Conservation (phyloP, 148 eudicot genomes). For the Vaccinium vitisidaea region DNA sequence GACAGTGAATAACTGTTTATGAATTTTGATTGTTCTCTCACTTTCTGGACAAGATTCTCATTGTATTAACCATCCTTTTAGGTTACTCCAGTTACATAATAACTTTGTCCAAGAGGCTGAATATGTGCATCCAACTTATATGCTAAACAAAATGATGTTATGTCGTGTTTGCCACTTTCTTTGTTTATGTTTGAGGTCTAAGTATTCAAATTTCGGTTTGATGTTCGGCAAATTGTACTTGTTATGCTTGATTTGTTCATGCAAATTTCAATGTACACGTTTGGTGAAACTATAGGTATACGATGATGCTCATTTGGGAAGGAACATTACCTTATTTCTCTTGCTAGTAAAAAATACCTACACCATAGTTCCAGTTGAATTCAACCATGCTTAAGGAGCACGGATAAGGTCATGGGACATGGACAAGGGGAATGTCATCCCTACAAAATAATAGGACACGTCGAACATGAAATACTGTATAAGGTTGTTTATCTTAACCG, state of each 20-base stretch:
- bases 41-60: neutral
- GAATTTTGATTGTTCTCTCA: neutral
- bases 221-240: neutral
- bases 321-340: neutral
- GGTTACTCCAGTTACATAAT: neutral
- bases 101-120: neutral
- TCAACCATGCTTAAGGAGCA: neutral
- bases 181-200: constrained; percentile 3
- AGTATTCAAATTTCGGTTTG: neutral
- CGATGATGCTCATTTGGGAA: neutral
- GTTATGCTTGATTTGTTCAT: neutral
- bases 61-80: neutral
- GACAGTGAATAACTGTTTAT: neutral
- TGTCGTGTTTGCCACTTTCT: neutral
- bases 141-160: neutral
- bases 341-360: neutral
- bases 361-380: neutral
- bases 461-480: neutral
- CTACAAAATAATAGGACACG: neutral
- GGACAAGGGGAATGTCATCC: neutral
- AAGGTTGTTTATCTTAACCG: too few species aligned
- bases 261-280: neutral
- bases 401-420: neutral
- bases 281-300: neutral
- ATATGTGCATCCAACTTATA: constrained; percentile 4